phyloP scores from a whole-genome alignment of 768 basidiomycete genomes.

The Leccinum longicurvipes region DNA sequence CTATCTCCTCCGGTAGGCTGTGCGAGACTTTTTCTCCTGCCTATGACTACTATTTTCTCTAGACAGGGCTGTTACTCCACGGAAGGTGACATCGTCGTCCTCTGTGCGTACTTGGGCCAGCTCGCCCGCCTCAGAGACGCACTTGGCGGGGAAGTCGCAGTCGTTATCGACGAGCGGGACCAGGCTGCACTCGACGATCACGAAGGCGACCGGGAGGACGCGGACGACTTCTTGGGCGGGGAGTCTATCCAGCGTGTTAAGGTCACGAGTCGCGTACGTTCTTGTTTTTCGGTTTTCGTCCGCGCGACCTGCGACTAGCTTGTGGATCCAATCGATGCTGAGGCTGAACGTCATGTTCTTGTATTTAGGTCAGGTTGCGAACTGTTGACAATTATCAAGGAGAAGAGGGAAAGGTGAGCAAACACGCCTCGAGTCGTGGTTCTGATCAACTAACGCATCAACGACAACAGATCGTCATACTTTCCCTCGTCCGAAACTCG shows the following conservation, averaged over 20 bases:
- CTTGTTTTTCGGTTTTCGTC: neutral
- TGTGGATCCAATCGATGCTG: neutral
- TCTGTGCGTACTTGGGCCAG: constrained; percentile 54
- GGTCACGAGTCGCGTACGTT: constrained; percentile 50
- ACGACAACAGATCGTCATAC: constrained; percentile 55
- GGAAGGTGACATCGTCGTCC: constrained; percentile 50
- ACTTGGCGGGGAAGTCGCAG: constrained; percentile 46
- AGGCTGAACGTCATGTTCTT: neutral
- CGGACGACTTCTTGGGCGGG: constrained; percentile 15
- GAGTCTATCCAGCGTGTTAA: constrained; percentile 42
- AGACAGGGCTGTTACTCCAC: constrained; percentile 48
- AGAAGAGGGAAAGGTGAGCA: constrained; percentile 55
- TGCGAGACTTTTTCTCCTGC: neutral
- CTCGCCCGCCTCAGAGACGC: constrained; percentile 43
- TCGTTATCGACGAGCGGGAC: constrained; percentile 69
- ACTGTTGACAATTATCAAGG: constrained; percentile 82
- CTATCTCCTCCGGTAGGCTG: constrained; percentile 42
- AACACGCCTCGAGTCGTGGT: neutral
- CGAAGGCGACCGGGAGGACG: constrained; percentile 41
- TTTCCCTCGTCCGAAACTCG: constrained; percentile 71
- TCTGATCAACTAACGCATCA: neutral
- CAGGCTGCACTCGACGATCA: constrained; percentile 54
- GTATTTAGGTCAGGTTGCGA: constrained; percentile 55
- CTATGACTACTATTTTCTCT: neutral
- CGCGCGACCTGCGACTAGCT: neutral